Evolutionary conservation across 2,329 filamentous ascomycete genomes (phyloP), one percentile per base, ranked within the genome.

Genomic region (Sporothrix brasiliensis): DNA sequence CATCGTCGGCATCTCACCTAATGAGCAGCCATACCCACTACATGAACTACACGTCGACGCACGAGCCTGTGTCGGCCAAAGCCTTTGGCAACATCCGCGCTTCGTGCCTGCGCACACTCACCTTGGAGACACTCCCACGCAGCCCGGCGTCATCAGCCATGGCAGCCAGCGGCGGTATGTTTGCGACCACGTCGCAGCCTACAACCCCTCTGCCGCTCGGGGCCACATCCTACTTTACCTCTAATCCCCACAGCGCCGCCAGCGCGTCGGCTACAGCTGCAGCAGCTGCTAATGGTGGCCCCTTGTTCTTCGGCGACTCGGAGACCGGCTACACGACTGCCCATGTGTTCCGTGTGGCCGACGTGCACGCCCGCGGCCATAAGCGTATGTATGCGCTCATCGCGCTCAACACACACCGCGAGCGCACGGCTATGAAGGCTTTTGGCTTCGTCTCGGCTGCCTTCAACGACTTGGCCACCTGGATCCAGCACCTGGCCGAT

Each of bases 321-420:
- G 77, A 85, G 0, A 85, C 88, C 1, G 89, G 89, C 41, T 91
- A 90, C 78, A 91, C 89, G 0, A 91, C 88, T 0, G 89, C 88
- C 16, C 91, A 89, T 78, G 89, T 91, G 73, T 91, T 91, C 76
- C 88, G 89, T 34, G 89, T 91, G 54, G 86, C 88, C 7, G 89
- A 91, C 76, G 82, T 89, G 49, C 88, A 89, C 73, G 89, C 89
- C 16, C 86, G 89, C 14, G 89, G 89, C 4, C 87, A 89, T 74
- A 88, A 89, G 78, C 85, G 89, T n/a, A 86, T 90, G 14, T 91
- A 91, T 75, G 89, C 89, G 13, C 87, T 91, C 72, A 78, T 91
- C 71, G 88, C 88, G 1, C 83, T 91, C 61, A 89, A 85, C 77
- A 90, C 88, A 13, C 87, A 90, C 77, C 86, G 86, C 67, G 88